Percentiles rank a stretch among this genome's conserved stretches.
These are phyloP conservation scores for Cladophialophora immunda DNA, from an alignment of 2,329 filamentous ascomycete genomes.

Conservation along the genomic window DNA sequence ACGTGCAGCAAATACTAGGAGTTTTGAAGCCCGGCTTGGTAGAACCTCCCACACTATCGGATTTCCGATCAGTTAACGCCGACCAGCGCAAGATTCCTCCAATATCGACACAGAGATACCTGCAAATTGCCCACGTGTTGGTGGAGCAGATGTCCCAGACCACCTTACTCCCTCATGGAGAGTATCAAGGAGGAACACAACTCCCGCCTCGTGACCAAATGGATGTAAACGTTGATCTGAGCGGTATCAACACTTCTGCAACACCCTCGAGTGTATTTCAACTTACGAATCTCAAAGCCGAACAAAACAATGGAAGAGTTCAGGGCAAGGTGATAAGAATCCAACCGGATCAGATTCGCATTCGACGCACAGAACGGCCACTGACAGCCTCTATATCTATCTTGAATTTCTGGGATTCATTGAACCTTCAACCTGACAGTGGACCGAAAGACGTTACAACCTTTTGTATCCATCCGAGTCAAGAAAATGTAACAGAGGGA, in stretches of 20 bases:
- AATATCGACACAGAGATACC: conserved; percentile 11
- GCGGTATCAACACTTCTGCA: conserved; percentile 41
- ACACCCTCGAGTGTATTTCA: conserved; percentile 26
- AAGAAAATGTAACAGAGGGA: conserved; percentile 54
- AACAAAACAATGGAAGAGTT: conserved; percentile 43
- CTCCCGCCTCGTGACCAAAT: conserved; percentile 50
- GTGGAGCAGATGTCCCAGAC: conserved; percentile 51
- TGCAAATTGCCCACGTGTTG: conserved; percentile 35
- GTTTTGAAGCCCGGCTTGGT: conserved; percentile 22
- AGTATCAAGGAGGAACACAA: not conserved
- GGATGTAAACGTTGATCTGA: conserved; percentile 50
- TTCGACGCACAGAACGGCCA: conserved; percentile 61
- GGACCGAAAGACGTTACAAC: conserved; percentile 65
- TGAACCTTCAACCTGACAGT: conserved; percentile 65
- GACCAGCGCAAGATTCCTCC: not conserved
- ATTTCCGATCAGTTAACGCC: conserved; percentile 3
- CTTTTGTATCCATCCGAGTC: conserved; percentile 64
- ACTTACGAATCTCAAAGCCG: conserved; percentile 34
- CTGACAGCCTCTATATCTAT: conserved; percentile 66
- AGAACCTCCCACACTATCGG: conserved; percentile 19
- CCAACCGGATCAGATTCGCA: conserved; percentile 61
- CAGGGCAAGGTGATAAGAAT: conserved; percentile 49
- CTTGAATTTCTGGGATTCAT: conserved; percentile 68
- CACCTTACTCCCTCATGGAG: conserved; percentile 43
- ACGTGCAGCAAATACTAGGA: conserved; percentile 27